phyloP scores from a whole-genome alignment of 768 basidiomycete genomes.

The Termitomyces heimii region DNA sequence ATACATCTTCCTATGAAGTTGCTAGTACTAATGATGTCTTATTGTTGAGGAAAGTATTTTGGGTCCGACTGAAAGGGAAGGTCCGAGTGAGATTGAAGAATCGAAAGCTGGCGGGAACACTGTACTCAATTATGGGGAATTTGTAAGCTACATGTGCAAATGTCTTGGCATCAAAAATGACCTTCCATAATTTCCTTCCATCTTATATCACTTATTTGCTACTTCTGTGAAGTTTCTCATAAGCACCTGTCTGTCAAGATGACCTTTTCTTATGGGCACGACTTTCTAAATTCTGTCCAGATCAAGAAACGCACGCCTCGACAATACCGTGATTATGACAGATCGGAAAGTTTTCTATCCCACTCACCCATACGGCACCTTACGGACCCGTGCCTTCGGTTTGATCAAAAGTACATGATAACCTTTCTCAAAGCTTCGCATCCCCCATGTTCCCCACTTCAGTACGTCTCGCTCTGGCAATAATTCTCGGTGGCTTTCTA shows the following conservation, averaged over 20 bases:
- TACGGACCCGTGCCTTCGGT: not conserved
- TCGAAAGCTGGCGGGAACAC: no score
- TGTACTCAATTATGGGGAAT: no score
- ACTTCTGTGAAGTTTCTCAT: not conserved
- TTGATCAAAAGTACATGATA: conserved; percentile 4
- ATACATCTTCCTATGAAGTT: no score
- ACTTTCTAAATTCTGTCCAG: not conserved
- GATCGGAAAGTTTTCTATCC: not conserved
- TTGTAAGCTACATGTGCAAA: no score
- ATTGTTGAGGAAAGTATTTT: no score
- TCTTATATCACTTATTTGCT: no score
- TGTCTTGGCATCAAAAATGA: not conserved
- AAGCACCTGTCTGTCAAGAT: not conserved
- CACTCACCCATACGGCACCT: not conserved
- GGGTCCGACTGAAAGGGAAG: no score
- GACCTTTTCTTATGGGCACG: not conserved
- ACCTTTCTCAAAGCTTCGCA: not conserved
- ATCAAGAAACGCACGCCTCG: not conserved
- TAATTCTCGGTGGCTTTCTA: conserved; percentile 8
- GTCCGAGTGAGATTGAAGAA: no score
- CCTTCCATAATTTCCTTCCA: not conserved
- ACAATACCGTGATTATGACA: not conserved
- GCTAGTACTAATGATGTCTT: no score
- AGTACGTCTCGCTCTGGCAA: conserved; percentile 2
- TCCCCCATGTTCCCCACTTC: conserved; percentile 2